Percentiles rank a stretch among this genome's conserved stretches.
Conservation (phyloP, 2,329 filamentous ascomycete genomes). For the Curvularia eragrostidis region DNA sequence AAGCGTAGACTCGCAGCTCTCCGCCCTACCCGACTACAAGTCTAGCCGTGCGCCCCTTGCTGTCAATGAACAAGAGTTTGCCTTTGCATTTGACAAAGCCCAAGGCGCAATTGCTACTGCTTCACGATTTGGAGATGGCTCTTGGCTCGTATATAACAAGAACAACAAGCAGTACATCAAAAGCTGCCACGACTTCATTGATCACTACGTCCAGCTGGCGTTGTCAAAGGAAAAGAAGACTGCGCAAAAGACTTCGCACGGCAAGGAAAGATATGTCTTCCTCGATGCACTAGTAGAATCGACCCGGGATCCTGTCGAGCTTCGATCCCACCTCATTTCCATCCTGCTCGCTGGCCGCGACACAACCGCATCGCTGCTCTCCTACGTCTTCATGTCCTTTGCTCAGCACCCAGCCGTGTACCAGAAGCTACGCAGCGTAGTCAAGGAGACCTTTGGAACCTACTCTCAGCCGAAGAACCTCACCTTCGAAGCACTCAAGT, state of each 20-base stretch:
- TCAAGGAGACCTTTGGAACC: constrained; percentile 53
- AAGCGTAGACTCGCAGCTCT: constrained; percentile 40
- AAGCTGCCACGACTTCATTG: constrained; percentile 36
- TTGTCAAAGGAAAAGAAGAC: constrained; percentile 26
- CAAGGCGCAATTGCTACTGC: constrained; percentile 25
- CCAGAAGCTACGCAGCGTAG: constrained; percentile 45
- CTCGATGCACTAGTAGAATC: constrained; percentile 80
- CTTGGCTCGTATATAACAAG: constrained; percentile 40
- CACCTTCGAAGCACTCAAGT: constrained; percentile 50
- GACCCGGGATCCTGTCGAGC: constrained; percentile 69
- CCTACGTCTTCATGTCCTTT: constrained; percentile 67
- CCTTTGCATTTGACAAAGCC: constrained; percentile 31
- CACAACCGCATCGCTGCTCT: constrained; percentile 81
- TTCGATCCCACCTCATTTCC: constrained; percentile 83
- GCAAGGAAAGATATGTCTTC: constrained; percentile 70
- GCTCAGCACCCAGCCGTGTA: constrained; percentile 48
- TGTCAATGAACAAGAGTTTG: constrained; percentile 32
- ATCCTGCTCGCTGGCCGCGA: constrained; percentile 85
- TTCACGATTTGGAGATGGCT: constrained; percentile 37
- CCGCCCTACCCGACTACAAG: constrained; percentile 27
- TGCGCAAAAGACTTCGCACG: constrained; percentile 18
- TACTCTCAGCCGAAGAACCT: constrained; percentile 47
- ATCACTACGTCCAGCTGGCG: constrained; percentile 35
- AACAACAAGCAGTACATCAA: constrained; percentile 40
- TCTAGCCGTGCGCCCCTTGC: constrained; percentile 18